A percentile compares a stretch with the other conserved stretches of the same genome.
Conservation (phyloP, 2,329 filamentous ascomycete species). For the Fusarium nelsonii region DNA sequence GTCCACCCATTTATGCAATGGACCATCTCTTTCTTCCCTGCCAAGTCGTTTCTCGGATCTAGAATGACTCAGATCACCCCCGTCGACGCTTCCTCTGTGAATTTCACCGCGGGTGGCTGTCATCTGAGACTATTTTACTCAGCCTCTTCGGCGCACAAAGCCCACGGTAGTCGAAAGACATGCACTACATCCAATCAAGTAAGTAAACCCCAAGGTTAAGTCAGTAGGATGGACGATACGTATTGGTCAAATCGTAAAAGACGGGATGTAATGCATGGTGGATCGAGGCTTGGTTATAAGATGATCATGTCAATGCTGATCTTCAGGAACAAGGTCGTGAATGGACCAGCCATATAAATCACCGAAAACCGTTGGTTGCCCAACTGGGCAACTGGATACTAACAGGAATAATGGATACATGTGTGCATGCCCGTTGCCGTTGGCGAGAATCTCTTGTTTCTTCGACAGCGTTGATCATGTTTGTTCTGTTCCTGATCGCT, state of each 20-base stretch:
- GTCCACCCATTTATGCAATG: conserved; percentile 9
- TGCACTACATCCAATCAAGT: not conserved
- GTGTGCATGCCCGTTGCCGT: no score
- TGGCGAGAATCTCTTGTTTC: not conserved
- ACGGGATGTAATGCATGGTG: not conserved
- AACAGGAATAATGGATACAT: not conserved
- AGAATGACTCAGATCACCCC: conserved; percentile 29
- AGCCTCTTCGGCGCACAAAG: conserved; percentile 23
- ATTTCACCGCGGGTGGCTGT: not conserved
- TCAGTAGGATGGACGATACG: not conserved
- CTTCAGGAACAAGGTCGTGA: conserved; percentile 4
- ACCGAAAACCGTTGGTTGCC: conserved; percentile 20
- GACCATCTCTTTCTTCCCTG: conserved; percentile 20
- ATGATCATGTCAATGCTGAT: conserved; percentile 19
- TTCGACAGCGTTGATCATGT: conserved; percentile 10
- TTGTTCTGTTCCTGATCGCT: not conserved
- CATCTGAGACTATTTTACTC: conserved; percentile 16
- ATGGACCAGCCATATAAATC: conserved; percentile 32
- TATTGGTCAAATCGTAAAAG: conserved; percentile 13
- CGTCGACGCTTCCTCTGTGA: not conserved
- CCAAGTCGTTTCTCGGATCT: conserved; percentile 24
- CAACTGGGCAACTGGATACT: conserved; percentile 14
- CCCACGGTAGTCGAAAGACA: not conserved
- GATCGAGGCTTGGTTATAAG: conserved; percentile 2
- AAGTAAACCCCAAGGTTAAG: not conserved